These are phyloP conservation scores for Neoscytalidium dimidiatum DNA, from an alignment of 2,329 filamentous ascomycete species.

Conservation along the genomic window DNA sequence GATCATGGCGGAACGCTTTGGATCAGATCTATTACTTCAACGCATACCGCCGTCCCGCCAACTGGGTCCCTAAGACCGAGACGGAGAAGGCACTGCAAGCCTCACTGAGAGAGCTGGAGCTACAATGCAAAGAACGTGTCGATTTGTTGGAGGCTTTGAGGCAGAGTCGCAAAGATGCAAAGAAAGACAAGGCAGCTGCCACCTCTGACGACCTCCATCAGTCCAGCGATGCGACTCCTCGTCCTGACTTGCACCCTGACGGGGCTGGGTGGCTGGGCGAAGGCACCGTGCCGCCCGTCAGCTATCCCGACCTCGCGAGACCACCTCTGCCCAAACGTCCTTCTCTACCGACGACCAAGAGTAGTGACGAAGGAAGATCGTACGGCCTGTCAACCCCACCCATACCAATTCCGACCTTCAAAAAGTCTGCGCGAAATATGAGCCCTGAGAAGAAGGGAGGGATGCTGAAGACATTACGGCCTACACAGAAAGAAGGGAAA, in stretches of 20 bases:
- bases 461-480: conserved; percentile 59
- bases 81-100: conserved; percentile 82
- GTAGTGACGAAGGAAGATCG: conserved; percentile 36
- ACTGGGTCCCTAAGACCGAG: conserved; percentile 71
- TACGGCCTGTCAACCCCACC: not conserved
- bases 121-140: conserved; percentile 91
- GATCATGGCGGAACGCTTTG: conserved; percentile 86
- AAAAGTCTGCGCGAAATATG: conserved; percentile 56
- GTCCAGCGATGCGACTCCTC: conserved; percentile 11
- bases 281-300: conserved; percentile 78
- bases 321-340: conserved; percentile 63
- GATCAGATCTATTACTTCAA: conserved; percentile 87
- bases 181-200: conserved; percentile 33
- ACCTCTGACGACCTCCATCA: not conserved
- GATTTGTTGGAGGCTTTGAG: conserved; percentile 82
- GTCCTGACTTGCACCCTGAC: conserved; percentile 20
- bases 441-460: conserved; percentile 63
- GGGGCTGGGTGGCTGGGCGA: conserved; percentile 68
- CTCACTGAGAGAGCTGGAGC: conserved; percentile 77
- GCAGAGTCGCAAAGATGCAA: conserved; percentile 60
- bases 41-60: conserved; percentile 70
- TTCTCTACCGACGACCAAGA: conserved; percentile 47
- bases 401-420: conserved; percentile 26
- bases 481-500: conserved; percentile 44
- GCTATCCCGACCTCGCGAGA: conserved; percentile 78